phyloP scores from a whole-genome alignment of 805 yeast genomes.

The Spencermartinsiella europaea region DNA sequence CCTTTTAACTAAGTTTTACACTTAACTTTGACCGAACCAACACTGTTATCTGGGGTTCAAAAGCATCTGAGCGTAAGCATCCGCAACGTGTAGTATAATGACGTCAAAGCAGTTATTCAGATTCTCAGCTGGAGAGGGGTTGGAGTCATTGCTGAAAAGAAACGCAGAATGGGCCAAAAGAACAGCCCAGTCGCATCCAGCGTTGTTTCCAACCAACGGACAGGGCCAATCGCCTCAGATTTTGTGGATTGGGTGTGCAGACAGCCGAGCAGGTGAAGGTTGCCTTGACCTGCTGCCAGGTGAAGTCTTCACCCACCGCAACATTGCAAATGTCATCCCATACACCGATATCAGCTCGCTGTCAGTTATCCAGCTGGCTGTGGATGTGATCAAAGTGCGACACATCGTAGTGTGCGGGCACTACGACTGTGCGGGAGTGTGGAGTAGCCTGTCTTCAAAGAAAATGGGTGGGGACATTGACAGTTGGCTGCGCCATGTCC shows the following conservation, averaged over 20 bases:
- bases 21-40: no score
- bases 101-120: constrained; percentile 23
- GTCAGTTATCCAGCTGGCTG: constrained; percentile 82
- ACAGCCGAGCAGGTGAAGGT: constrained; percentile 80
- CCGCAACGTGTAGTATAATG: neutral
- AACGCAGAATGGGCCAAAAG: constrained; percentile 43
- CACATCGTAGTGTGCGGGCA: constrained; percentile 89
- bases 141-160: constrained; percentile 34
- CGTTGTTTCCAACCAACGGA: constrained; percentile 58
- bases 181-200: constrained; percentile 48
- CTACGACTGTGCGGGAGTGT: constrained; percentile 90
- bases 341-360: constrained; percentile 64
- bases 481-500: constrained; percentile 62
- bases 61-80: no score
- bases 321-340: constrained; percentile 75
- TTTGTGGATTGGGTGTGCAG: constrained; percentile 91
- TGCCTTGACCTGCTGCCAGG: constrained; percentile 81
- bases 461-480: constrained; percentile 65
- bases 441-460: constrained; percentile 66
- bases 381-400: constrained; percentile 73
- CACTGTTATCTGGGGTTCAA: no score
- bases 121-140: constrained; percentile 32
- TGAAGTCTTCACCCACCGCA: constrained; percentile 82
- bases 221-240: constrained; percentile 91
- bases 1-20: no score